Conservation (phyloP, 2,329 filamentous ascomycete species). For the Pyricularia grisea region DNA sequence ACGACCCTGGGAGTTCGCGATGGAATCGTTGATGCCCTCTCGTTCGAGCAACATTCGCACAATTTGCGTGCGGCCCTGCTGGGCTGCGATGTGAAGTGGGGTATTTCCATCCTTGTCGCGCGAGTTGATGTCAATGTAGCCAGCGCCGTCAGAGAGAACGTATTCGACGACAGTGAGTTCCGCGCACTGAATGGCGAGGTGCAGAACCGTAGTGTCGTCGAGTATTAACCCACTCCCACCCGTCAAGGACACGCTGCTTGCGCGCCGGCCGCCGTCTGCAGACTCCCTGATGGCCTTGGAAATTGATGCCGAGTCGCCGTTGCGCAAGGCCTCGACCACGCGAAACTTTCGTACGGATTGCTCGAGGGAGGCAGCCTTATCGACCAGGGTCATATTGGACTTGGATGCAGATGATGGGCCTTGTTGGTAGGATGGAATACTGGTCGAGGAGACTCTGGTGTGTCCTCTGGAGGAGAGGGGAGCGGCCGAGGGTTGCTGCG, state of each 20-base stretch:
- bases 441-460: constrained; percentile 23
- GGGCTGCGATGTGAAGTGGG: constrained; percentile 77
- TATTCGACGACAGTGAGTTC: constrained; percentile 90
- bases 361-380: constrained; percentile 58
- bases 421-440: constrained; percentile 27
- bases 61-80: constrained; percentile 68
- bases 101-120: constrained; percentile 93
- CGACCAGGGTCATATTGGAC: constrained; percentile 19
- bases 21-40: constrained; percentile 76
- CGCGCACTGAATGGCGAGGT: constrained; percentile 91
- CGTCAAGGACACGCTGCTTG: constrained; percentile 46
- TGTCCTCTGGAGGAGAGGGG: constrained; percentile 26
- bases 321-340: constrained; percentile 84
- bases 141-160: constrained; percentile 67
- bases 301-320: constrained; percentile 83
- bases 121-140: constrained; percentile 71
- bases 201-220: constrained; percentile 82
- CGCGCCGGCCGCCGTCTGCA: constrained; percentile 38
- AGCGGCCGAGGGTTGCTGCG: constrained; percentile 15
- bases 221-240: constrained; percentile 35
- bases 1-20: constrained; percentile 76
- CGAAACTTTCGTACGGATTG: constrained; percentile 92
- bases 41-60: constrained; percentile 80
- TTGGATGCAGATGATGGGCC: constrained; percentile 22
- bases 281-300: constrained; percentile 73